These are phyloP conservation scores for Flaveria brownii DNA, from an alignment of 129 eudicot species.

Conservation along the genomic window DNA sequence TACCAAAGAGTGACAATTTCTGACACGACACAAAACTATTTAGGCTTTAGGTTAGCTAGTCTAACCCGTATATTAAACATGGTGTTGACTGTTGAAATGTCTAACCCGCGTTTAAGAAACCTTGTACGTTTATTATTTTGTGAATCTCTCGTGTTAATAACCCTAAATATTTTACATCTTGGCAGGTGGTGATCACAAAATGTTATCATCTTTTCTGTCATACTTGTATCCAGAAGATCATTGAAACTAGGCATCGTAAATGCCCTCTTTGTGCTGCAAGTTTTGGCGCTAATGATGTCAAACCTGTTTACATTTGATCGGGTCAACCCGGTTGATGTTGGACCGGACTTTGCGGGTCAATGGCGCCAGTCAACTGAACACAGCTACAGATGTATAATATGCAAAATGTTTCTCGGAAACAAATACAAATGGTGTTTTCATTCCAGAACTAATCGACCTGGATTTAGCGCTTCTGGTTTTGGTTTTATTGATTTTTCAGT, in stretches of 20 bases:
- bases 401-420: constrained; percentile 28
- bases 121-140: background rate
- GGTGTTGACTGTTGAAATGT: background rate
- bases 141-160: background rate
- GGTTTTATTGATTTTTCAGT: constrained; percentile 33
- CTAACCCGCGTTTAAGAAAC: background rate
- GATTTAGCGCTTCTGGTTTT: constrained; percentile 34
- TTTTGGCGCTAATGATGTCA: constrained; percentile 90
- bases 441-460: constrained; percentile 25
- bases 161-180: constrained; percentile 11
- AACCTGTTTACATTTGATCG: constrained; percentile 79
- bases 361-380: constrained; percentile 12
- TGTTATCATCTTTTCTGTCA: constrained; percentile 94
- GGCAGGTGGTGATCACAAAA: constrained; percentile 95
- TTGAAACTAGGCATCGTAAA: constrained; percentile 82
- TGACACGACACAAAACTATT: background rate
- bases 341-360: constrained; percentile 31
- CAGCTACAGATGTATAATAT: constrained; percentile 33
- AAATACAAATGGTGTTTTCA: constrained; percentile 24
- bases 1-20: background rate
- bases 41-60: background rate
- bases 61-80: background rate
- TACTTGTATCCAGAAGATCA: constrained; percentile 65
- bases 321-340: constrained; percentile 88
- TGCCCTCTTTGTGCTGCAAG: constrained; percentile 91